Conservation (phyloP, 139 green algal species). For the Ostreobium quekettii region DNA sequence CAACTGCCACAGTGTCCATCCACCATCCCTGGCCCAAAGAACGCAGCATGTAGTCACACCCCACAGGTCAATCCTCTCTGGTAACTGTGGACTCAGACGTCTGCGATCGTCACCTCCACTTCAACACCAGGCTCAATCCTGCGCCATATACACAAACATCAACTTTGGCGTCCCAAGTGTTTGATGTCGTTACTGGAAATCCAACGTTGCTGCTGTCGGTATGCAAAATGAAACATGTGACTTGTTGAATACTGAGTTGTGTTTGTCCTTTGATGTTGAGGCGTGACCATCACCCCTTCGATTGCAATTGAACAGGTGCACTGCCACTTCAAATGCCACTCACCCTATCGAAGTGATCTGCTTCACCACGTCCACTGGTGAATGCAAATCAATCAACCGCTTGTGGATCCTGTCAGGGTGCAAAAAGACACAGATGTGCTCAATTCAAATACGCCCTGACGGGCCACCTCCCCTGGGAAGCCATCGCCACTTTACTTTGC, state of each 20-base stretch:
- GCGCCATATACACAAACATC: slow-evolving; percentile 7
- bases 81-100: slow-evolving; percentile 28
- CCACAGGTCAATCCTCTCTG: too few species aligned
- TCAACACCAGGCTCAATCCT: slow-evolving; percentile 96
- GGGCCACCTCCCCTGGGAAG: too few species aligned
- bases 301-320: not conserved
- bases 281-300: not conserved
- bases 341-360: slow-evolving; percentile 96
- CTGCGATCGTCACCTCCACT: slow-evolving; percentile 82
- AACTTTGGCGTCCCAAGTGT: not conserved
- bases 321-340: not conserved
- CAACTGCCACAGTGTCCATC: too few species aligned
- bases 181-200: not conserved
- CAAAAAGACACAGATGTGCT: too few species aligned
- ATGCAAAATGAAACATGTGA: not conserved
- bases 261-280: not conserved
- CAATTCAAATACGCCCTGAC: too few species aligned
- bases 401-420: slow-evolving; percentile 89
- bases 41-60: too few species aligned
- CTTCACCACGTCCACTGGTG: slow-evolving; percentile 96
- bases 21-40: too few species aligned
- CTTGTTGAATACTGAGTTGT: not conserved
- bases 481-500: too few species aligned
- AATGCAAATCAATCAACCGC: slow-evolving; percentile 97
- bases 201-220: not conserved